Conservation (phyloP, 1,284 basidiomycete species). For the Pyrrhoderma noxium region DNA sequence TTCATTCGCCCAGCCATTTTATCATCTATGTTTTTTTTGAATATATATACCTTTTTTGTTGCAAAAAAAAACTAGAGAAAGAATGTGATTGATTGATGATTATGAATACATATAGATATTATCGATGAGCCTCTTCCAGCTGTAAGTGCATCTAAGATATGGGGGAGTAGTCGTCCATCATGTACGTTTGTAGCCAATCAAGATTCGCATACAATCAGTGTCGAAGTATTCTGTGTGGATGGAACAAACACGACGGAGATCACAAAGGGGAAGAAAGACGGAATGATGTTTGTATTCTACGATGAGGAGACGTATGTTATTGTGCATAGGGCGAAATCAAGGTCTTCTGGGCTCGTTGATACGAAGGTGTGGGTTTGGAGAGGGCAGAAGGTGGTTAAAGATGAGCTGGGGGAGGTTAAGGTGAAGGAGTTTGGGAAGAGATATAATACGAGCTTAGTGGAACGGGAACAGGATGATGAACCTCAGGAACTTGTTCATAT, state of each 20-base stretch:
- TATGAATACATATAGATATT: slow-evolving; percentile 33
- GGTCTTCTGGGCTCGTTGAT: slow-evolving; percentile 52
- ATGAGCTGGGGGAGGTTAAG: slow-evolving; percentile 56
- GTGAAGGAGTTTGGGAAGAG: slow-evolving; percentile 60
- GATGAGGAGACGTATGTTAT: slow-evolving; percentile 63
- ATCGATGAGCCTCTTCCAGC: slow-evolving; percentile 40
- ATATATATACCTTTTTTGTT: too few species aligned
- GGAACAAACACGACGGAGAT: slow-evolving; percentile 33
- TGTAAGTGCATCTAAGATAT: slow-evolving; percentile 42
- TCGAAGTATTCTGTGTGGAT: slow-evolving; percentile 56
- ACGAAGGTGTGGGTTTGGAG: slow-evolving; percentile 71
- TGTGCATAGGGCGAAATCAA: slow-evolving; percentile 59
- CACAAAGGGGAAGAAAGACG: slow-evolving; percentile 23
- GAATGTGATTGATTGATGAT: slow-evolving; percentile 7
- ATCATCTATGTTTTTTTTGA: too few species aligned
- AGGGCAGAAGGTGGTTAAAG: slow-evolving; percentile 44
- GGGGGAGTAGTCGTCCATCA: slow-evolving; percentile 27
- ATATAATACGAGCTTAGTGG: slow-evolving; percentile 44
- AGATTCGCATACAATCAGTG: slow-evolving; percentile 53
- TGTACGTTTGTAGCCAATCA: slow-evolving; percentile 27
- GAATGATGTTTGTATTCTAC: slow-evolving; percentile 47
- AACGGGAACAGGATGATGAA: slow-evolving; percentile 52
- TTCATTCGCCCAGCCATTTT: too few species aligned
- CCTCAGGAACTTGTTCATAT: slow-evolving; percentile 51
- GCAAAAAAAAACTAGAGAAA: not conserved